phyloP scores from a whole-genome alignment of 495 filamentous ascomycete genomes.

The Alectoria sarmentosa region DNA sequence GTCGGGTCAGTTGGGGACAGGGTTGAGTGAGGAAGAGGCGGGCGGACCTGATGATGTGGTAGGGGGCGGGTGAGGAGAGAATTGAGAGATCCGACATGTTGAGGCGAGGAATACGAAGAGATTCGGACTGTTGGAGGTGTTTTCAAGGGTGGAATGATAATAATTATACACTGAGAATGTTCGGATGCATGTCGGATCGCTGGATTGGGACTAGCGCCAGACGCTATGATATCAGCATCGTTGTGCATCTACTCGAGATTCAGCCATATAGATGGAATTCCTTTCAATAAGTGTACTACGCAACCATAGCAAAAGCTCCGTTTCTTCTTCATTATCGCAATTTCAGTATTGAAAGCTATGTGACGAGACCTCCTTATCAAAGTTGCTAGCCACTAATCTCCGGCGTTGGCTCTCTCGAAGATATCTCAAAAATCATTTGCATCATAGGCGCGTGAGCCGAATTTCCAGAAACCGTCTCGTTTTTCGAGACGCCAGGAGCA shows the following conservation, averaged over 20 bases:
- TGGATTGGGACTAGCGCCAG: not conserved
- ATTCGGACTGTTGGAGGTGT: not conserved
- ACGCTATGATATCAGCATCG: not conserved
- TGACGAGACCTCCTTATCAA: not conserved
- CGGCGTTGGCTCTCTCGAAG: not conserved
- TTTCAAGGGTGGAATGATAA: not conserved
- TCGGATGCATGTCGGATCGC: not conserved
- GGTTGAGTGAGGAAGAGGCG: not conserved
- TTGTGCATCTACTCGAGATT: too few relatives aligned
- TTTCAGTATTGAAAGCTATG: too few relatives aligned
- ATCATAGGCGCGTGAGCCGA: not conserved
- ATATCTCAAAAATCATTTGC: not conserved
- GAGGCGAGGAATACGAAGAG: not conserved
- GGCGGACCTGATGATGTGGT: constrained; percentile 67
- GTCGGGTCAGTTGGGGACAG: not conserved
- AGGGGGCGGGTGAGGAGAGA: constrained; percentile 57
- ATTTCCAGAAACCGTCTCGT: not conserved
- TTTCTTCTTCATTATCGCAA: too few relatives aligned
- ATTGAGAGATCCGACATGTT: constrained; percentile 41
- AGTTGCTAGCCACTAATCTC: not conserved
- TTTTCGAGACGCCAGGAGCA: not conserved
- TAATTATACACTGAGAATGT: not conserved
- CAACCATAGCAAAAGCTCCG: too few relatives aligned
- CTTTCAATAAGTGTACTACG: too few relatives aligned
- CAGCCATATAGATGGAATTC: too few relatives aligned